Conservation (phyloP, 768 basidiomycete species). For the Clavaria fumosa region DNA sequence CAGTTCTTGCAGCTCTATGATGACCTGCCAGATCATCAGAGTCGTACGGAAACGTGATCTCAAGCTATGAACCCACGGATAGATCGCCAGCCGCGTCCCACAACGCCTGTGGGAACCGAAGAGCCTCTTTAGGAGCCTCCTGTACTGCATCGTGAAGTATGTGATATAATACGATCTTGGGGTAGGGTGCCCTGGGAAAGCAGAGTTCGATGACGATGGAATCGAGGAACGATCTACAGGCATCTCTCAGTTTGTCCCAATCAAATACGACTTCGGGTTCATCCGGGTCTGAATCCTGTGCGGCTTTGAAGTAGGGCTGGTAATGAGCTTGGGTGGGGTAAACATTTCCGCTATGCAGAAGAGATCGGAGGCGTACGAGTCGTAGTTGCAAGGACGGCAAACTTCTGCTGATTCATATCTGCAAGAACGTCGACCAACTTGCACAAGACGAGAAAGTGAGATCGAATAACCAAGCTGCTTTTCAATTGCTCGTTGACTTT, state of each 20-base stretch:
- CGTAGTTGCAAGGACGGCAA: slow-evolving; percentile 54
- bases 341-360: not conserved
- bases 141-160: slow-evolving; percentile 57
- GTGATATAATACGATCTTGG: slow-evolving; percentile 47
- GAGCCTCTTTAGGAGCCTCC: slow-evolving; percentile 58
- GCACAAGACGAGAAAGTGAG: slow-evolving; percentile 46
- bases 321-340: slow-evolving; percentile 41
- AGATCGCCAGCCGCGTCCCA: slow-evolving; percentile 78
- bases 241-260: slow-evolving; percentile 41
- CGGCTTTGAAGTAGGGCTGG: slow-evolving; percentile 47
- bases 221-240: slow-evolving; percentile 66
- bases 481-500: slow-evolving; percentile 38
- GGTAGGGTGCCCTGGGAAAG: slow-evolving; percentile 55
- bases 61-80: slow-evolving; percentile 31
- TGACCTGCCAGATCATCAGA: slow-evolving; percentile 26
- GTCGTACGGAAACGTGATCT: slow-evolving; percentile 1
- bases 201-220: slow-evolving; percentile 74
- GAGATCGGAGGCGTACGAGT: slow-evolving; percentile 34
- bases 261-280: slow-evolving; percentile 50
- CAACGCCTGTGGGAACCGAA: slow-evolving; percentile 61
- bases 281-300: slow-evolving; percentile 21
- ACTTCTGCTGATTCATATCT: slow-evolving; percentile 43
- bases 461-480: slow-evolving; percentile 33
- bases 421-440: slow-evolving; percentile 48
- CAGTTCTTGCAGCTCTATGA: slow-evolving; percentile 49